Percentiles rank a stretch among this genome's conserved stretches.
These are phyloP conservation scores for Nemania sp. DNA, from an alignment of 2,329 filamentous ascomycete species.

Conservation along the genomic window DNA sequence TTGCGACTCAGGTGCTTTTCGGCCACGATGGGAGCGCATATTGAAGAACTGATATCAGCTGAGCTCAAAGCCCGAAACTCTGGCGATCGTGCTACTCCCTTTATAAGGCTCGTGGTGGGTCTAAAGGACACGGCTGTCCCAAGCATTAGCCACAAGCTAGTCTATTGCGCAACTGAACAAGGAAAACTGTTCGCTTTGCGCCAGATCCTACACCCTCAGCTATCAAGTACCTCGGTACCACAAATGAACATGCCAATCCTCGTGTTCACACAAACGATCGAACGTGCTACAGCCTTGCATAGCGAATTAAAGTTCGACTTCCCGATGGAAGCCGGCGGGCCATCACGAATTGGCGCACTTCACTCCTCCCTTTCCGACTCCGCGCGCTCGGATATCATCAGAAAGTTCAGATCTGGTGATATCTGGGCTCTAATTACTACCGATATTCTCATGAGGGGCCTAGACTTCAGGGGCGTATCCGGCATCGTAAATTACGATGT, in stretches of 20 bases:
- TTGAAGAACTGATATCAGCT: conserved; percentile 76
- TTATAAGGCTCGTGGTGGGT: conserved; percentile 89
- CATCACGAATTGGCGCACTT: conserved; percentile 82
- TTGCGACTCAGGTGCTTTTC: conserved; percentile 87
- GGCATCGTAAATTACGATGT: conserved; percentile 98
- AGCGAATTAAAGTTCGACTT: conserved; percentile 95
- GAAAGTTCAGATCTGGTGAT: conserved; percentile 85
- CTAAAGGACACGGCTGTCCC: conserved; percentile 95
- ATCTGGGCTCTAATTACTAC: conserved; percentile 98
- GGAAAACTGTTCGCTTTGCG: conserved; percentile 91
- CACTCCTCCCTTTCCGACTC: conserved; percentile 83
- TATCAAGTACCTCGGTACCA: conserved; percentile 57
- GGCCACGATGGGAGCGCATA: conserved; percentile 92
- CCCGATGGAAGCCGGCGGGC: conserved; percentile 81
- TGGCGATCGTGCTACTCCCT: conserved; percentile 49
- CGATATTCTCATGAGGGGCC: conserved; percentile 85
- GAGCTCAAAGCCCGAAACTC: conserved; percentile 62
- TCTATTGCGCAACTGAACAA: conserved; percentile 89
- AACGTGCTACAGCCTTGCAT: conserved; percentile 83
- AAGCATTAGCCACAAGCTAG: conserved; percentile 84
- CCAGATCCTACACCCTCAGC: conserved; percentile 80
- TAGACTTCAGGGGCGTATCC: conserved; percentile 94
- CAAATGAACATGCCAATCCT: conserved; percentile 83
- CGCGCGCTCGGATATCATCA: conserved; percentile 79
- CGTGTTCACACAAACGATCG: conserved; percentile 95